Conservation (phyloP, 768 basidiomycete genomes). For the Psilocybe azurescens region DNA sequence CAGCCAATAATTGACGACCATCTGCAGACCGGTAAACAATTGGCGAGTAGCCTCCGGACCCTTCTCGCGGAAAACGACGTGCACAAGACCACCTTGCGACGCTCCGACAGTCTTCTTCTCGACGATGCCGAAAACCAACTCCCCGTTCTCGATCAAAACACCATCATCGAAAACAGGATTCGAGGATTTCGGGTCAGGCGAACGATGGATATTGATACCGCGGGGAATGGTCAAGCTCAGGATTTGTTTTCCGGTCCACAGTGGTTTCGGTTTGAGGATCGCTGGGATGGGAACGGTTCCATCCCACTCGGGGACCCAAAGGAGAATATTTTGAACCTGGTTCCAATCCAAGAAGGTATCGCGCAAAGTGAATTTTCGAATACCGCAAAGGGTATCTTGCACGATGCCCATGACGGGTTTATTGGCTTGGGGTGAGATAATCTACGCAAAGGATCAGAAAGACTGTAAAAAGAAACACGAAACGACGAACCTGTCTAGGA, state of each 20-base stretch:
- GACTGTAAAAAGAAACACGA: not conserved
- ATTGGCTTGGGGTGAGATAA: slow-evolving; percentile 99
- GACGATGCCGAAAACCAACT: slow-evolving; percentile 93
- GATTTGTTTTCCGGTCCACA: slow-evolving; percentile 99
- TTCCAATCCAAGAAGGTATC: slow-evolving; percentile 97
- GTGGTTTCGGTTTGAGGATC: slow-evolving; percentile 94
- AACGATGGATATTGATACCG: slow-evolving; percentile 91
- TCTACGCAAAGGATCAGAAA: slow-evolving; percentile 52
- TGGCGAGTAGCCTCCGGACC: slow-evolving; percentile 90
- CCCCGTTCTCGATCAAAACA: slow-evolving; percentile 96
- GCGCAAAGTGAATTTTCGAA: slow-evolving; percentile 95
- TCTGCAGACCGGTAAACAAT: slow-evolving; percentile 93
- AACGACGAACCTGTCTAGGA: slow-evolving; percentile 77
- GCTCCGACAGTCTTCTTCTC: slow-evolving; percentile 99
- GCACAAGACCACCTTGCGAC: slow-evolving; percentile 91
- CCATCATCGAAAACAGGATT: slow-evolving; percentile 92
- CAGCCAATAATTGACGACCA: slow-evolving; percentile 97
- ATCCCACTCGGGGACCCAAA: slow-evolving; percentile 99
- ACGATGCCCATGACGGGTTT: slow-evolving; percentile 99
- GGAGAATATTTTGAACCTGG: slow-evolving; percentile 94
- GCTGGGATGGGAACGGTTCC: slow-evolving; percentile 91
- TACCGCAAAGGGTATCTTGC: slow-evolving; percentile 97
- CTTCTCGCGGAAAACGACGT: slow-evolving; percentile 97
- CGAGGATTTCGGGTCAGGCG: slow-evolving; percentile 77
- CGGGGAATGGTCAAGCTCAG: slow-evolving; percentile 91